Evolutionary conservation across 345 rosid genomes (phyloP).

Genomic region (Brassica carinata): DNA sequence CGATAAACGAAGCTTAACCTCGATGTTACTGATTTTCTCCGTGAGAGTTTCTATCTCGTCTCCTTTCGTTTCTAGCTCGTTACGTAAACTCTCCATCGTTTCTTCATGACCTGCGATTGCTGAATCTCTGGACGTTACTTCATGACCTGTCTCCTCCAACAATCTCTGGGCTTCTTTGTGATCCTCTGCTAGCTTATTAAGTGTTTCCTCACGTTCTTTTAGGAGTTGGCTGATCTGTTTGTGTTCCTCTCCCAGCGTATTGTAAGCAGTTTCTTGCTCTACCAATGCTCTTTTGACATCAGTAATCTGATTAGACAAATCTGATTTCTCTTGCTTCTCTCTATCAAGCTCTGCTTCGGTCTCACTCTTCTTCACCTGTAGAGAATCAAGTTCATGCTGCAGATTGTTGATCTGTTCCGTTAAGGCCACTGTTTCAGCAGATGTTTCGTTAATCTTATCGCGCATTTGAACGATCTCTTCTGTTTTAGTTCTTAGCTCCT

Average conservation of each 20-base stretch:
- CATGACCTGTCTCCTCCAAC: constrained; percentile 44
- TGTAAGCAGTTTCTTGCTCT: constrained; percentile 43
- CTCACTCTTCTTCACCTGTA: constrained; percentile 47
- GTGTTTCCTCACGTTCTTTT: constrained; percentile 44
- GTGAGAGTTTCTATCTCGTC: constrained; percentile 61
- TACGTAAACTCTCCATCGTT: constrained; percentile 66
- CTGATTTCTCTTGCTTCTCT: constrained; percentile 57
- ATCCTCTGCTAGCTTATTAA: constrained; percentile 40
- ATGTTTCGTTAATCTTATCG: constrained; percentile 36
- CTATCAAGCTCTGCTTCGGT: constrained; percentile 51
- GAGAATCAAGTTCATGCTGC: constrained; percentile 54
- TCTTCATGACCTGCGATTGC: constrained; percentile 57
- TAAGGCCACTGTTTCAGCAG: constrained; percentile 49
- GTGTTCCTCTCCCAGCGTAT: constrained; percentile 50
- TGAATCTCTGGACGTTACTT: constrained; percentile 50
- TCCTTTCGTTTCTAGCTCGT: constrained; percentile 72
- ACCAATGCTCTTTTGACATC: constrained; percentile 45
- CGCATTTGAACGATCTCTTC: background rate
- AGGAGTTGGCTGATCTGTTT: constrained; percentile 42
- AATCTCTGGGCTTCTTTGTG: constrained; percentile 49
- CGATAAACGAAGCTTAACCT: constrained; percentile 83
- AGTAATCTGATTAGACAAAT: constrained; percentile 40
- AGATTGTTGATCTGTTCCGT: constrained; percentile 45
- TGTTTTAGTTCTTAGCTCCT: background rate
- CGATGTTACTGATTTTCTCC: constrained; percentile 62